Base-by-base conservation (phyloP, 768 basidiomycete genomes). In the Mycena belliarum region DNA sequence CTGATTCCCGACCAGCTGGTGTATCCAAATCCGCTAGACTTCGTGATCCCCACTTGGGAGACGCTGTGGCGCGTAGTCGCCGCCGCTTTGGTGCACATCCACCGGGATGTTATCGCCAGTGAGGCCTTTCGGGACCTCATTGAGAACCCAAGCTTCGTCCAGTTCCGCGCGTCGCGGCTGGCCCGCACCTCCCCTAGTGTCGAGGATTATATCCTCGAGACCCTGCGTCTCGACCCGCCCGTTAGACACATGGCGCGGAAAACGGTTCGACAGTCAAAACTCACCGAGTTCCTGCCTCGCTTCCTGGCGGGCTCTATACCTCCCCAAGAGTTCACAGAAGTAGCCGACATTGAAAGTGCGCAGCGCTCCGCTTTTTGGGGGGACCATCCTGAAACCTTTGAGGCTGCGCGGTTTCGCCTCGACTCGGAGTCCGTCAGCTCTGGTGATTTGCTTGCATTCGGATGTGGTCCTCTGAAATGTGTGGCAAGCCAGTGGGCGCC, bases 1-100 rank as follows among this genome's bases (percentile, higher is more conserved):
- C 77, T 85, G 59, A 59, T 86, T 23, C 75, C 78, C 1, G 68
- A 75, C 32, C 52, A 44, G 1, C 61, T 66, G 1, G 55, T 23
- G 6, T 73, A 71, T 48, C 69, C 71, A 1, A 74, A 79, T 38
- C 79, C 81, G 0, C 67, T 86, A 15, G 75, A 85, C 43, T 76
- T 76, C 52, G 74, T 87, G 50, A 76, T 87, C 42, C 86, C 86
- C 0, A 69, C 80, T 1, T 87, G 82, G 74, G 86, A 87, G 64
- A 83, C 81, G 1, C 69, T 86, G 43, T 87, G 86, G 86, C 77
- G 84, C 14, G 77, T 86, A 24, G 72, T 84, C 52, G 84, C 85
- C 1, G 70, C 71, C 8, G 64, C 72, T 0, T 66, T 80, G 0
- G 76, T 79, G 0, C 69, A 77, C 48, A 68, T 75, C 14, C 68